Percentiles rank a stretch among this genome's conserved stretches.
Evolutionary conservation across 139 green algal species (phyloP).

Genomic region (Tetradesmus lagerheimii): DNA sequence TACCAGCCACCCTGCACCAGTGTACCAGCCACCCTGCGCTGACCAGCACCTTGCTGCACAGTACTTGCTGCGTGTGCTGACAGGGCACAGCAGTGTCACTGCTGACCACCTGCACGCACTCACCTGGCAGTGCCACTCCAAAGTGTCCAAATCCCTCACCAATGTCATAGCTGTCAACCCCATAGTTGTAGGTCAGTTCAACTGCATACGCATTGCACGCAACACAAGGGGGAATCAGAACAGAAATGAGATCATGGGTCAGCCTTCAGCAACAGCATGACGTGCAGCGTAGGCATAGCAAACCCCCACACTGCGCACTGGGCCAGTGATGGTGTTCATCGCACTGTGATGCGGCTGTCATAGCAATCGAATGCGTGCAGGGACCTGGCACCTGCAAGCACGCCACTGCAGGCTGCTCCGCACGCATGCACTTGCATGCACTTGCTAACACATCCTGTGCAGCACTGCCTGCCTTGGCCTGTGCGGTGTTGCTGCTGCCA

Average conservation of each 20-base stretch:
- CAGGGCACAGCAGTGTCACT: too few relatives aligned
- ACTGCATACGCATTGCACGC: constrained; percentile 1
- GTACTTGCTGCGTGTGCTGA: too few relatives aligned
- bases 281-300: neutral
- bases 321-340: too few relatives aligned
- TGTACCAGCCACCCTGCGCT: too few relatives aligned
- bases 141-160: constrained; percentile 95
- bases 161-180: constrained; percentile 85
- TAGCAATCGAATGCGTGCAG: too few relatives aligned
- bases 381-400: too few relatives aligned
- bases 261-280: neutral
- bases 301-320: too few relatives aligned
- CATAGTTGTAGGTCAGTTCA: constrained; percentile 85
- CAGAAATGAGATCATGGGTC: neutral
- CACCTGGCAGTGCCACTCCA: constrained; percentile 82
- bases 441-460: neutral
- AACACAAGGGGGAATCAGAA: neutral
- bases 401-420: neutral
- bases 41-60: too few relatives aligned
- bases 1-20: too few relatives aligned
- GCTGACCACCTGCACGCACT: constrained; percentile 53
- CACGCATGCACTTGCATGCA: too few relatives aligned
- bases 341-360: too few relatives aligned
- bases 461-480: neutral
- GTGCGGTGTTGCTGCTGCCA: neutral